Evolutionary conservation across 768 basidiomycete genomes (phyloP), one percentile per base, ranked within the genome.

Genomic region (Crepidotus variabilis): DNA sequence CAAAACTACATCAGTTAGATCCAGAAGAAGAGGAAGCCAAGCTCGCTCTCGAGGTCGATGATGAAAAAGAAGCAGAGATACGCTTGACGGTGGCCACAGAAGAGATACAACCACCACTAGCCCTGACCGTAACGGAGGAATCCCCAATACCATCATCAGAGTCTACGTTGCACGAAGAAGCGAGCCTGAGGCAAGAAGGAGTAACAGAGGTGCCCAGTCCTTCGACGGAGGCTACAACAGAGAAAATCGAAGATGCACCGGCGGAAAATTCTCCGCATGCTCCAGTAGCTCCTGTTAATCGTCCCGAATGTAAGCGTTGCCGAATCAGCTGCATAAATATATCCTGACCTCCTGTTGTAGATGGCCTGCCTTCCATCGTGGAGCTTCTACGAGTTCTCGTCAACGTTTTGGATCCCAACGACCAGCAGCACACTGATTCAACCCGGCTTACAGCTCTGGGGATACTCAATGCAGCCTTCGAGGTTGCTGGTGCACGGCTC

Each of bases 381-480:
- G 96, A 98, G 68, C 85, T 99, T 6, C 78, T 98, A 34, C 88
- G 95, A 2, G 97, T 98, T 33, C 83, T 99, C 54, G 86, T 98
- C 66, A 94, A 96, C 63, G 91, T 99, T 39, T 79, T 99, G 50
- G 94, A 98, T 70, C 97, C 97, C 18, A 90, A 84, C 62, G 94
- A 96, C 67, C 90, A 92, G 61, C 85, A 94, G 52, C 96, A 98
- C 68, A 98, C 97, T 2, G 97, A 98, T 69, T 93, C 94, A 3
- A 97, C 95, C 52, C 86, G 97, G 13, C 78, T 96, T 7, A 87
- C 90, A 54, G 92, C 95, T 0, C 81, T 99, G 21, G 81, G 88
- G 1, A 88, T 95, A 55, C 79, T 99, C 54, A 94, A 95, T 64
- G 79, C 86, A 20, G 89, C 92, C 2, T 86, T 98, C 53, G 93